Conservation (phyloP, 345 rosid genomes). For the Eucalyptus erythrocorys region DNA sequence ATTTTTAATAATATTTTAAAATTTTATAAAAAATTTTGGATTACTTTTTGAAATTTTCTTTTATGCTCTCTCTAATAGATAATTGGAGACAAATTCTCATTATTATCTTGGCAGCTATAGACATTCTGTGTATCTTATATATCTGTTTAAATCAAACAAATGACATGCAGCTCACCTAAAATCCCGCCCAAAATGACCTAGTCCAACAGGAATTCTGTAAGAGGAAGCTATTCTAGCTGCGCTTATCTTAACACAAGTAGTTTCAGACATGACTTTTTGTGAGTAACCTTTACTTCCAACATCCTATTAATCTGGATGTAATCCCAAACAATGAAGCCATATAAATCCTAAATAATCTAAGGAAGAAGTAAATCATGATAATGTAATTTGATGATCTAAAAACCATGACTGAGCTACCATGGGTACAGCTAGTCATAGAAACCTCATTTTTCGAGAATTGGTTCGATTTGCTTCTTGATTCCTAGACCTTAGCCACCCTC, state of each 20-base stretch:
- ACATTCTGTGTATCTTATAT: neutral
- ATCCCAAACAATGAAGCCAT: neutral
- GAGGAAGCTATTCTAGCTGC: neutral
- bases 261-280: too few species aligned
- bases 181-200: slow-evolving; percentile 4
- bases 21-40: too few species aligned
- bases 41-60: too few species aligned
- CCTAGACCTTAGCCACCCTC: neutral
- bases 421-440: neutral
- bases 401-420: neutral
- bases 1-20: too few species aligned
- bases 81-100: neutral
- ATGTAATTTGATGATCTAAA: neutral
- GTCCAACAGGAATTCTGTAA: neutral
- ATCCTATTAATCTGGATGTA: neutral
- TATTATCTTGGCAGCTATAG: neutral
- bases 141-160: neutral
- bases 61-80: neutral
- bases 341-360: neutral
- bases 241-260: neutral
- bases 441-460: neutral
- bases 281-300: too few species aligned
- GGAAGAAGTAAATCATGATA: neutral
- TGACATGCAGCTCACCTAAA: neutral
- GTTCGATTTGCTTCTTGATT: neutral